Evolutionary conservation across 2,329 filamentous ascomycete genomes (phyloP).

Genomic region (Tolypocladium pustulatum): DNA sequence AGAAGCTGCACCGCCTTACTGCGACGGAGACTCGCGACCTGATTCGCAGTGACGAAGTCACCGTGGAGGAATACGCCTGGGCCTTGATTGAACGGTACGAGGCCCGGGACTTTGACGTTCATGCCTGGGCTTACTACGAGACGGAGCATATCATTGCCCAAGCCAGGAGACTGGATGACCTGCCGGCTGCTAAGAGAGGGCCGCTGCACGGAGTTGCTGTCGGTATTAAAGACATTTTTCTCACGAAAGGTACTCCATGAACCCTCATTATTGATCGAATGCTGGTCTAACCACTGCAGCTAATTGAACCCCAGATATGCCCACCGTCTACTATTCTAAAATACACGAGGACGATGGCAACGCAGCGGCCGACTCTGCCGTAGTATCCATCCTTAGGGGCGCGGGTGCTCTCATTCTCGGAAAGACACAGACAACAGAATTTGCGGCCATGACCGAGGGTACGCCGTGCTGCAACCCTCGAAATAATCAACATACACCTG

Average conservation of each 20-base stretch:
- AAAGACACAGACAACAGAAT: constrained; percentile 49
- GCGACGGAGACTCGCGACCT: constrained; percentile 1
- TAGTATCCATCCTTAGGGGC: constrained; percentile 38
- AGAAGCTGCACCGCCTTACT: neutral
- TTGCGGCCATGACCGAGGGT: constrained; percentile 45
- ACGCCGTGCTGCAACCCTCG: constrained; percentile 55
- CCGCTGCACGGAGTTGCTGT: constrained; percentile 47
- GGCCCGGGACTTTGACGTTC: constrained; percentile 30
- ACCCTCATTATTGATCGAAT: too few relatives aligned
- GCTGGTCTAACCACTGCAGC: neutral
- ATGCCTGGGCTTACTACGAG: constrained; percentile 40
- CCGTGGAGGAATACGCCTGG: constrained; percentile 36
- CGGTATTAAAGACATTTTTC: constrained; percentile 51
- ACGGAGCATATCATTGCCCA: constrained; percentile 34
- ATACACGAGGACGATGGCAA: constrained; percentile 36
- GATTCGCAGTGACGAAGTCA: constrained; percentile 18
- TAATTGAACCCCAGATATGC: constrained; percentile 34
- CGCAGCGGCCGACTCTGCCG: constrained; percentile 38
- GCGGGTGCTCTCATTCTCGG: constrained; percentile 46
- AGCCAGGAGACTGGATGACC: constrained; percentile 37
- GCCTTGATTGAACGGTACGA: constrained; percentile 35
- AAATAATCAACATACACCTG: constrained; percentile 52
- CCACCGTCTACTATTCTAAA: constrained; percentile 43
- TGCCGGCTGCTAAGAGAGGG: constrained; percentile 36
- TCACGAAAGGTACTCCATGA: constrained; percentile 35